Evolutionary conservation across 2,329 filamentous ascomycete genomes (phyloP).

Genomic region (Fusarium sp.): DNA sequence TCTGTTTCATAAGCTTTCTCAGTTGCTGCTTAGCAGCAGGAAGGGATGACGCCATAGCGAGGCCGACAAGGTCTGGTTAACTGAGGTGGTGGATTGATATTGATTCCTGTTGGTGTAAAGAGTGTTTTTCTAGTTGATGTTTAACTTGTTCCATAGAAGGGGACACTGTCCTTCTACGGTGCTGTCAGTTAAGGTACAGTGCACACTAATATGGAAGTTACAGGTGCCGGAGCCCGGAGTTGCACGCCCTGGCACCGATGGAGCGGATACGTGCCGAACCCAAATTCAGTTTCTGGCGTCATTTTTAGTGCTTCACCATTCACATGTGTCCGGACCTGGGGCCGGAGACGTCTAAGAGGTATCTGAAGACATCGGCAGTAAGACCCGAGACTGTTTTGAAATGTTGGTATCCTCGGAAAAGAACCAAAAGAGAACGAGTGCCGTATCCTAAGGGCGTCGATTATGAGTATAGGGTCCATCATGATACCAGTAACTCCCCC

Average conservation of each 20-base stretch:
- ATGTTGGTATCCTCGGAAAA: not conserved
- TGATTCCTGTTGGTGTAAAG: conserved; percentile 20
- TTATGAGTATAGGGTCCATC: not conserved
- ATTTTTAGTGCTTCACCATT: conserved; percentile 4
- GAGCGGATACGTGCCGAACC: conserved; percentile 31
- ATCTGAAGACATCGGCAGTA: conserved; percentile 20
- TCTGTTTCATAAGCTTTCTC: conserved; percentile 74
- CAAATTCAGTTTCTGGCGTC: conserved; percentile 29
- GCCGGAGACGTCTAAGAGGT: conserved; percentile 10
- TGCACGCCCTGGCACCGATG: conserved; percentile 25
- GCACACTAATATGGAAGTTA: conserved; percentile 16
- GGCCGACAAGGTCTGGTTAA: conserved; percentile 21
- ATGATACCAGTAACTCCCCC: not conserved
- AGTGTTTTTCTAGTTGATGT: conserved; percentile 12
- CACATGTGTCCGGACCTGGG: conserved; percentile 17
- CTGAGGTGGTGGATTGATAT: conserved; percentile 14
- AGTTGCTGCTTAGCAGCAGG: conserved; percentile 80
- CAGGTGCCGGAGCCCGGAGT: conserved; percentile 9
- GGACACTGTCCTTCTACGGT: not conserved
- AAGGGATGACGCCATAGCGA: conserved; percentile 64
- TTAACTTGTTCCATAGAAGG: conserved; percentile 13
- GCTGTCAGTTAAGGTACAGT: not conserved
- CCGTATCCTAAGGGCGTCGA: not conserved
- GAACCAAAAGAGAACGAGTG: not conserved
- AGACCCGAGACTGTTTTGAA: conserved; percentile 14